A percentile compares a stretch with the other conserved stretches of the same genome.
These are phyloP conservation scores for Ensete glaucum DNA, from an alignment of 176 grass and related monocot genomes.

Conservation along the genomic window DNA sequence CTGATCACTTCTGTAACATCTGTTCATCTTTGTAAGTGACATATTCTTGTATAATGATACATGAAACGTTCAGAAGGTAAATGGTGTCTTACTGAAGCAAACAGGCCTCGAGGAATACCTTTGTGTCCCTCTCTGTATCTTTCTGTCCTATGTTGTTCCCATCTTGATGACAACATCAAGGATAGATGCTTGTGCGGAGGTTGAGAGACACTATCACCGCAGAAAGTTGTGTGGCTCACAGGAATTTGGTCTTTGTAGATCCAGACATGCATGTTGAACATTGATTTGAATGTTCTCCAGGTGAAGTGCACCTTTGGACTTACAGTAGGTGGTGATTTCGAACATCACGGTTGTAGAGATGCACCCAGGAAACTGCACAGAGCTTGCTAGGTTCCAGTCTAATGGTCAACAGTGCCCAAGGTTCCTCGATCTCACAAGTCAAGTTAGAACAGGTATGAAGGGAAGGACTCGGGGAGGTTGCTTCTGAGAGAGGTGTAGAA, in stretches of 20 bases:
- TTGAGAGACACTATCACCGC: background rate
- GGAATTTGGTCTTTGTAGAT: background rate
- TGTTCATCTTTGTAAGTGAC: background rate
- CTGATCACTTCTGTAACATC: slow-evolving; percentile 6
- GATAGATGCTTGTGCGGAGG: background rate
- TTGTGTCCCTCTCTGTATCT: background rate
- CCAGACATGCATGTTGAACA: background rate
- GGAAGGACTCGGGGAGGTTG: too few relatives aligned
- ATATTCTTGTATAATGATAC: background rate
- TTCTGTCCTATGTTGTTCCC: background rate
- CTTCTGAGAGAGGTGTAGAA: background rate
- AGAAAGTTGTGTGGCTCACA: background rate
- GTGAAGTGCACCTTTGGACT: background rate
- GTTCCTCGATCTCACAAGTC: too few relatives aligned
- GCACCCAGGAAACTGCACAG: too few relatives aligned
- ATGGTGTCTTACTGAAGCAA: background rate
- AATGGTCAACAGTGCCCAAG: background rate
- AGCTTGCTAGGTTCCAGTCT: background rate
- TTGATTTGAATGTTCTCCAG: background rate
- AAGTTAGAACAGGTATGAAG: too few relatives aligned
- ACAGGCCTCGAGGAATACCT: background rate
- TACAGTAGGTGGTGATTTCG: too few relatives aligned
- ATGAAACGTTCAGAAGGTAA: background rate
- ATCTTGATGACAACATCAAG: background rate
- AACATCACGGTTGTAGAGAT: too few relatives aligned